phyloP scores from a whole-genome alignment of 148 eudicot genomes.

The Nyssa sinensis region DNA sequence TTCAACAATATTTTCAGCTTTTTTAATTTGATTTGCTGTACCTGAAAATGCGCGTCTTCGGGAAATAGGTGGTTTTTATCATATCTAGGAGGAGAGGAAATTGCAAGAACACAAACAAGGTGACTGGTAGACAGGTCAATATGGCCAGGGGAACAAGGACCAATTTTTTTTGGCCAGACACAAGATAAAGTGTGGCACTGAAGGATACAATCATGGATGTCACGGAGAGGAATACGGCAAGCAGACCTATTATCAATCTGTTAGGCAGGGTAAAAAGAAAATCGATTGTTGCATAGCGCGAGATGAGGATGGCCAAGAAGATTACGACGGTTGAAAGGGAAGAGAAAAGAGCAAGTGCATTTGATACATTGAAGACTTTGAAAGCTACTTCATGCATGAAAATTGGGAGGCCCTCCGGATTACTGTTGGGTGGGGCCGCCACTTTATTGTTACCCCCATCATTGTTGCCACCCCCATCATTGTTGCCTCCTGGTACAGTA shows the following conservation, averaged over 20 bases:
- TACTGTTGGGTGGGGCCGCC: too few relatives aligned
- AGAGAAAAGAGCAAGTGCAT: too few relatives aligned
- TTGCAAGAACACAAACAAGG: not conserved
- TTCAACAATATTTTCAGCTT: too few relatives aligned
- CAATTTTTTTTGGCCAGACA: not conserved
- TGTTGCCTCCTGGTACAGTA: not conserved
- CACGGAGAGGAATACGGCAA: too few relatives aligned
- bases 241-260: too few relatives aligned
- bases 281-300: not conserved
- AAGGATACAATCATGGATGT: not conserved
- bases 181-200: not conserved
- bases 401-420: not conserved
- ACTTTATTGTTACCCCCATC: too few relatives aligned
- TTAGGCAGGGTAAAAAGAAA: not conserved
- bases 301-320: not conserved
- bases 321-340: not conserved
- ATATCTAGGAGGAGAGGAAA: not conserved
- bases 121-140: not conserved
- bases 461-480: not conserved
- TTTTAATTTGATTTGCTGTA: too few relatives aligned
- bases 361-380: not conserved
- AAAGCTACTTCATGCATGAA: not conserved
- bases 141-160: not conserved
- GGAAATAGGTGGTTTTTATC: not conserved
- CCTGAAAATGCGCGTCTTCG: too few relatives aligned